These are phyloP conservation scores for Aquilaria malaccensis DNA, from an alignment of 345 rosid species.

Conservation along the genomic window DNA sequence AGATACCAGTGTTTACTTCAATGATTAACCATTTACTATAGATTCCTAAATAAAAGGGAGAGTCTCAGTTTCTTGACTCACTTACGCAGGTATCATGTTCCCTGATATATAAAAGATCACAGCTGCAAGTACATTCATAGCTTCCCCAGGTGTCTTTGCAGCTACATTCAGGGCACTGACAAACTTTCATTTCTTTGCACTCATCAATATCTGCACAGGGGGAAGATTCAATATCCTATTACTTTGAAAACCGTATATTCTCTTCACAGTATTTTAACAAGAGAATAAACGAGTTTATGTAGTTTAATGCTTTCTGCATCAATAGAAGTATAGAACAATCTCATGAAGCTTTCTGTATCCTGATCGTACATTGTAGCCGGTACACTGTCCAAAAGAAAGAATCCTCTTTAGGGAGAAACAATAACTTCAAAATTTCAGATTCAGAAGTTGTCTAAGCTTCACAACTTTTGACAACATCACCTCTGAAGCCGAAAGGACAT, in stretches of 20 bases:
- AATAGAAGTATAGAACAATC: not conserved
- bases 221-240: conserved; percentile 4
- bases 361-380: not conserved
- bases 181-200: conserved; percentile 90
- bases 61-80: conserved; percentile 24
- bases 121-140: conserved; percentile 81
- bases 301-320: too few relatives aligned
- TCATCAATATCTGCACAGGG: conserved; percentile 65
- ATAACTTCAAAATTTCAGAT: not conserved
- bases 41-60: not conserved
- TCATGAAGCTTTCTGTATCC: conserved; percentile 1
- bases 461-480: conserved; percentile 81
- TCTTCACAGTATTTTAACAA: too few relatives aligned
- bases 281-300: too few relatives aligned
- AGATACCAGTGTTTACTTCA: not conserved
- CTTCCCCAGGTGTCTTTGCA: conserved; percentile 97
- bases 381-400: not conserved
- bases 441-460: conserved; percentile 37
- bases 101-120: conserved; percentile 79
- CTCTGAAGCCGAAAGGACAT: conserved; percentile 89
- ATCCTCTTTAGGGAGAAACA: not conserved
- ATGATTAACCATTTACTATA: not conserved
- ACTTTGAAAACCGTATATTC: not conserved
- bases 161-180: conserved; percentile 93
- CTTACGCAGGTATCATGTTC: conserved; percentile 98